Base-by-base conservation (phyloP, 768 basidiomycete species). In the Terana coerulea region DNA sequence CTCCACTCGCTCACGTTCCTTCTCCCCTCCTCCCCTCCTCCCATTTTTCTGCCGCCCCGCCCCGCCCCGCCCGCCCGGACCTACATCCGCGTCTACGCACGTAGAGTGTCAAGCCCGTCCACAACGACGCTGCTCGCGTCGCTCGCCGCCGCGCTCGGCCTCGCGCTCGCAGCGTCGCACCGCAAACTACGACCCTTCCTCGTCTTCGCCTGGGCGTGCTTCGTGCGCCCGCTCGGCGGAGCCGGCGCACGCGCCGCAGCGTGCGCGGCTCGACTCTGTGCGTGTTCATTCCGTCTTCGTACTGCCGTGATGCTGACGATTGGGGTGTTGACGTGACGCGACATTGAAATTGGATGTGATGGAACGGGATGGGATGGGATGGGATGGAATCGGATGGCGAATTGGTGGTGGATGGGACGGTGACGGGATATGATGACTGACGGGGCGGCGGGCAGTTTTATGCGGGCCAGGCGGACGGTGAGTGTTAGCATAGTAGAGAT, bases 381-480 rank as follows among this genome's bases (percentile, higher is more conserved):
- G n/a, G n/a, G n/a, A n/a, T n/a, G 37, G 14, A 19, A 9, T 44
- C 21, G n/a, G n/a, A n/a, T n/a, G n/a, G n/a, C n/a, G n/a, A n/a
- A n/a, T n/a, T n/a, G n/a, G n/a, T n/a, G n/a, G n/a, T n/a, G n/a
- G n/a, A n/a, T n/a, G n/a, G n/a, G n/a, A n/a, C n/a, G n/a, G n/a
- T n/a, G n/a, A n/a, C n/a, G n/a, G n/a, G n/a, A n/a, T n/a, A n/a
- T n/a, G n/a, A n/a, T n/a, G 39, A 40, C 17, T 49, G 15, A 36
- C 14, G 7, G 5, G 11, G 15, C 19, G 7, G 5, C 8, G 6
- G 21, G 8, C 25, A 56, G 55, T 56, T 56, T 42, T 56, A 56
- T 29, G 33, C 48, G 34, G 55, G 55, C 17, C 55, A 56, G 35
- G 55, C 55, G 5, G 51, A 56, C 26, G 55, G 51, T 56, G 17